phyloP scores from a whole-genome alignment of 2,329 filamentous ascomycete genomes.

The Penicillium hesseltinei region DNA sequence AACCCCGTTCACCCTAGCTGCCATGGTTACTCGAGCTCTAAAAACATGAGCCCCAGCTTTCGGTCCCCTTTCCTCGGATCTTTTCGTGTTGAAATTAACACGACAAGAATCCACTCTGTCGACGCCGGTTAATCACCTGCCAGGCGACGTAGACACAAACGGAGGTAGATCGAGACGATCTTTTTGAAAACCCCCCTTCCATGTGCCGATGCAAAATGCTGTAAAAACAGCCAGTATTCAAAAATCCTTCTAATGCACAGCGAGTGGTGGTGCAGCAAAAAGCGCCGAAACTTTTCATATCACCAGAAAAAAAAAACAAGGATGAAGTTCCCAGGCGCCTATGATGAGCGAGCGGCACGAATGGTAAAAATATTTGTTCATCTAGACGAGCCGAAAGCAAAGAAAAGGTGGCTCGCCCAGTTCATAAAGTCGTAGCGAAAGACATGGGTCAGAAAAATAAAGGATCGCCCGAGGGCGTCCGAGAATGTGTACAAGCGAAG shows the following conservation, averaged over 20 bases:
- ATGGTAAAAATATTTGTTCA: constrained; percentile 35
- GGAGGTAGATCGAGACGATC: constrained; percentile 7
- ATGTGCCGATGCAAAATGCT: constrained; percentile 36
- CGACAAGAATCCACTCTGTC: constrained; percentile 7
- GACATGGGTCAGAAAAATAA: constrained; percentile 33
- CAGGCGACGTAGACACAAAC: constrained; percentile 14
- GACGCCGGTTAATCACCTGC: constrained; percentile 18
- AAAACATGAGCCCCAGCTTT: not conserved
- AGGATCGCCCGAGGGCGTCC: constrained; percentile 18
- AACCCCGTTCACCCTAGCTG: constrained; percentile 5
- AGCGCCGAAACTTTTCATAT: constrained; percentile 30
- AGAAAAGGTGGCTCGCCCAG: constrained; percentile 30
- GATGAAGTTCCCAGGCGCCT: constrained; percentile 36
- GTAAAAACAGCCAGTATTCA: constrained; percentile 29
- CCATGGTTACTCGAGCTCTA: constrained; percentile 7
- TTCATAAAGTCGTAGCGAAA: constrained; percentile 33
- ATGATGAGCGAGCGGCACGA: constrained; percentile 42
- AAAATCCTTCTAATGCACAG: constrained; percentile 36
- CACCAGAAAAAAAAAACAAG: constrained; percentile 13
- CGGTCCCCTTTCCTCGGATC: constrained; percentile 3
- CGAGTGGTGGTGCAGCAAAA: constrained; percentile 40
- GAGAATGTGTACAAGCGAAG: constrained; percentile 39
- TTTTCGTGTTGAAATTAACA: not conserved
- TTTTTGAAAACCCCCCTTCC: constrained; percentile 9
- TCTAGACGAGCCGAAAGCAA: constrained; percentile 31